phyloP scores from a whole-genome alignment of 2,329 filamentous ascomycete genomes.

The Colletotrichum filicis region DNA sequence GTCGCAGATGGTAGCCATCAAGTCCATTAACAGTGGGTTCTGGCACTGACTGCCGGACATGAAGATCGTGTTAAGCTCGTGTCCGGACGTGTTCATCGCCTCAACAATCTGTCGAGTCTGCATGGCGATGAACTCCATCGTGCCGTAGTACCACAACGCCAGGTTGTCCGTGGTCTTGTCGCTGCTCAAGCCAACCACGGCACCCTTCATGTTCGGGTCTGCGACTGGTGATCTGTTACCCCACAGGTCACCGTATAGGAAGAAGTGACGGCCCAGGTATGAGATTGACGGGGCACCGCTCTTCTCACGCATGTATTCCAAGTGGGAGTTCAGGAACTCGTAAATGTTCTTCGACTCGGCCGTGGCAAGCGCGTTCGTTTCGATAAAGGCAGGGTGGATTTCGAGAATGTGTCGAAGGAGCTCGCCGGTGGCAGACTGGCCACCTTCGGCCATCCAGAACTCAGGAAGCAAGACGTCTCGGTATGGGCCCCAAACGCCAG shows the following conservation, averaged over 20 bases:
- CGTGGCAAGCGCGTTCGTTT: constrained; percentile 82
- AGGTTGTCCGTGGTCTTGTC: constrained; percentile 90
- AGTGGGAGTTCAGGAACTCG: constrained; percentile 91
- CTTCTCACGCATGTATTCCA: constrained; percentile 79
- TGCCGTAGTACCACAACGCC: constrained; percentile 92
- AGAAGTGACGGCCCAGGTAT: constrained; percentile 91
- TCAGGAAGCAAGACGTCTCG: constrained; percentile 90
- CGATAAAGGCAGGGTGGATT: constrained; percentile 89
- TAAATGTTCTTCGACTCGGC: constrained; percentile 91
- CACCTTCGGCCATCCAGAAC: constrained; percentile 97
- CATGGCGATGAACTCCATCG: constrained; percentile 97
- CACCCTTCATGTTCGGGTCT: constrained; percentile 91
- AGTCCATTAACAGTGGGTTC: constrained; percentile 89
- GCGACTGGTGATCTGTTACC: constrained; percentile 96
- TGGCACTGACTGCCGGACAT: constrained; percentile 99
- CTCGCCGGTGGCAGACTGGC: constrained; percentile 95
- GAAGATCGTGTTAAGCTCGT: constrained; percentile 92
- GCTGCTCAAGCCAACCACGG: constrained; percentile 85
- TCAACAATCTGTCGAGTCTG: constrained; percentile 97
- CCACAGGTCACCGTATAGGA: constrained; percentile 98
- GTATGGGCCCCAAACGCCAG: constrained; percentile 97
- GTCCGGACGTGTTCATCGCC: constrained; percentile 90
- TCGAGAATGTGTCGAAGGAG: constrained; percentile 94
- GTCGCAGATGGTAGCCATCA: constrained; percentile 89
- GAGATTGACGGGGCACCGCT: constrained; percentile 79